Evolutionary conservation across 345 rosid species (phyloP), one percentile per base, ranked within the genome.

Genomic region (Microcos paniculata): DNA sequence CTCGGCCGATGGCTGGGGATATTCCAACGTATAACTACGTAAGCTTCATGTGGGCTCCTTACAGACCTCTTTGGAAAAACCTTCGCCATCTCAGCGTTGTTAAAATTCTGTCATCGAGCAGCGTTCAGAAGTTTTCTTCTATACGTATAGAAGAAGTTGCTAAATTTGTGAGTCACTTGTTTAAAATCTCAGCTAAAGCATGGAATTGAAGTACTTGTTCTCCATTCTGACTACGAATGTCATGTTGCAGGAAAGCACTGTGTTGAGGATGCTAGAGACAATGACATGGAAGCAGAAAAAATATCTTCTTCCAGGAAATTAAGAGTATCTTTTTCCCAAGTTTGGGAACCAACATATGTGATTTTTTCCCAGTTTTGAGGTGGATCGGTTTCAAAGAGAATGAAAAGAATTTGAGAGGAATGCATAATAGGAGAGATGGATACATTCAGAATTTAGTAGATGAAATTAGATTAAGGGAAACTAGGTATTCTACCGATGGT

Each of bases 1-100:
- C 94, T 8, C 71, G 64, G 46, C 55, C 85, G 21, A 19, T 88
- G 42, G 73, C 83, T 6, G 84, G 85, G 0, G 87, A 88, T 18
- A 58, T 81, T 75, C 59, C 84, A 1, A 83, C 85, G 23, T 88
- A 90, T 43, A 74, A 83, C 56, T 79, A 80, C 45, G 67, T 51
- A 0, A 6, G 82, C 1, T 16, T 43, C 10, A 84, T 79, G 10
- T 79, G 81, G 77, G 85, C 91, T 15, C 69, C 85, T 21, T 86
- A 86, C 35, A 89, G 94, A 5, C 79, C 77, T 26, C 73, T 74
- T 42, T 88, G 91, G 91, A 80, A 89, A 57, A 82, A 15, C 78
- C 85, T 85, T 4, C 84, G 90, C 57, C 90, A 90, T 16, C 76
- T 88, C 10, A 62, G 84, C 21, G 80, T 80, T 49, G 65, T 79